Evolutionary conservation across 495 filamentous ascomycete genomes (phyloP).

Genomic region (Penicillium cataractarum): DNA sequence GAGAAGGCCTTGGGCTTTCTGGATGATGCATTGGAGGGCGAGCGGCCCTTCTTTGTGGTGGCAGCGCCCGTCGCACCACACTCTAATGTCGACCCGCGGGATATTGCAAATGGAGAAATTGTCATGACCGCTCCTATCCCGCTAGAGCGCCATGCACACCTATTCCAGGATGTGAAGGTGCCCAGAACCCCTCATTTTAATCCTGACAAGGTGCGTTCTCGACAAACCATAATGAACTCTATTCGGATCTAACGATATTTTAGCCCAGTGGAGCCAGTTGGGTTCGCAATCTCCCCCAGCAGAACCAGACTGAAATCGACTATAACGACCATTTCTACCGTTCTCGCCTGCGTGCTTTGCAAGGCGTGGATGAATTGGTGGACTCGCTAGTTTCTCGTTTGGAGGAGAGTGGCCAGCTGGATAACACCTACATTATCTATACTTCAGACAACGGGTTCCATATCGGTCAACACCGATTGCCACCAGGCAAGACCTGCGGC

Average conservation of each 20-base stretch:
- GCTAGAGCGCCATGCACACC: conserved; percentile 38
- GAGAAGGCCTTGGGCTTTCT: conserved; percentile 65
- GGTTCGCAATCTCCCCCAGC: conserved; percentile 56
- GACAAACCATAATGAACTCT: conserved; percentile 42
- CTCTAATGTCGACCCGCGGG: conserved; percentile 52
- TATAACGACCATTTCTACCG: conserved; percentile 73
- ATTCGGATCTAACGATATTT: conserved; percentile 53
- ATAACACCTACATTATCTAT: conserved; percentile 74
- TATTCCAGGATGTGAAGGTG: conserved; percentile 44
- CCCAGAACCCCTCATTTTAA: conserved; percentile 46
- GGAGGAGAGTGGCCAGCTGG: conserved; percentile 53
- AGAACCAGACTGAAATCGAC: conserved; percentile 57
- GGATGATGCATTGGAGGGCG: conserved; percentile 57
- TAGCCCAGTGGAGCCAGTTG: conserved; percentile 66
- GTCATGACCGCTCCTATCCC: conserved; percentile 58
- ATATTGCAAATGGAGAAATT: conserved; percentile 18
- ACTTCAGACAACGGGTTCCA: conserved; percentile 78
- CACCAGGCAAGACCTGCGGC: conserved; percentile 71
- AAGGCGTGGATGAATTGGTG: conserved; percentile 73
- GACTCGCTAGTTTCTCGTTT: conserved; percentile 58
- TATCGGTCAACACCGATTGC: conserved; percentile 72
- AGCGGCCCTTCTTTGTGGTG: conserved; percentile 68
- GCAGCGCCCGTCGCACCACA: conserved; percentile 71
- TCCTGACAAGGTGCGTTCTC: conserved; percentile 48
- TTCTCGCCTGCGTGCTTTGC: conserved; percentile 62